A percentile compares a stretch with the other conserved stretches of the same genome.
These are phyloP conservation scores for Solanum chmielewskii DNA, from an alignment of 257 asterid genomes.

Conservation along the genomic window DNA sequence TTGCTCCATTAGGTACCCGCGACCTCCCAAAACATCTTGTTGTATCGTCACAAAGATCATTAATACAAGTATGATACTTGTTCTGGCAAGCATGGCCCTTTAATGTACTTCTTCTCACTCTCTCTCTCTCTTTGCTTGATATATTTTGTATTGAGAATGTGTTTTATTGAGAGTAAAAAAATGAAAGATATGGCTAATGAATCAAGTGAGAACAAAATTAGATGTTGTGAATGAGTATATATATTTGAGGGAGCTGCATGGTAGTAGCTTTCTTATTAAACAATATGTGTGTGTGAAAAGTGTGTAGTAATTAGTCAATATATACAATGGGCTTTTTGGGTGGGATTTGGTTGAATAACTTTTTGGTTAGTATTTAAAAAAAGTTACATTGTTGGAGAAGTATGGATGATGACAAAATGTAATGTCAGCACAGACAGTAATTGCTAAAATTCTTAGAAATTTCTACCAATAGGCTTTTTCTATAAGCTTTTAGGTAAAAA, in stretches of 20 bases:
- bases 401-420: background rate
- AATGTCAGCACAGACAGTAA: background rate
- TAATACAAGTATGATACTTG: background rate
- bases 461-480: background rate
- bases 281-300: background rate
- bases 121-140: background rate
- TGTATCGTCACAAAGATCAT: constrained; percentile 5
- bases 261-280: background rate
- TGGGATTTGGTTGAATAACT: background rate
- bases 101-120: background rate
- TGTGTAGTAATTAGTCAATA: background rate
- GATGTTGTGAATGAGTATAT: background rate
- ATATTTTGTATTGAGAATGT: background rate
- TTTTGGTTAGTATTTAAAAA: background rate
- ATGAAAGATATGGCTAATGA: background rate
- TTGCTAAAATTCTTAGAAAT: background rate
- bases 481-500: background rate
- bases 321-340: background rate
- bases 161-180: background rate
- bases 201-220: background rate
- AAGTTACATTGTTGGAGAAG: background rate
- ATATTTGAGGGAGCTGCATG: background rate
- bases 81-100: constrained; percentile 3
- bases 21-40: constrained; percentile 13
- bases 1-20: constrained; percentile 1